These are phyloP conservation scores for Neophaeococcomyces aloes DNA, from an alignment of 2,329 filamentous ascomycete species.

Conservation along the genomic window DNA sequence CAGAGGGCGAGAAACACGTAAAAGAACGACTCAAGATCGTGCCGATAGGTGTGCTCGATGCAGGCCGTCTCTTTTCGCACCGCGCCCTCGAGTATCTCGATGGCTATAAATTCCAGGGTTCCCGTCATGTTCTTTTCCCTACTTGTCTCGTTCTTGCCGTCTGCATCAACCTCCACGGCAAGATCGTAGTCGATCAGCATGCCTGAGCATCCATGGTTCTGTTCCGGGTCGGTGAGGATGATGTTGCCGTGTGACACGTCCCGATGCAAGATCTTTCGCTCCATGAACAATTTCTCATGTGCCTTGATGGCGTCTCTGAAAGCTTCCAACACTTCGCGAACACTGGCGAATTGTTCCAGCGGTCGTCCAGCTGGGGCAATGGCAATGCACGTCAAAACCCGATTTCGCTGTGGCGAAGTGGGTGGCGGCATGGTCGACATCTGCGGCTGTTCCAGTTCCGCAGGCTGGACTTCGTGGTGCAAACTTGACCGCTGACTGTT, in stretches of 20 bases:
- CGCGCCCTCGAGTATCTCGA: neutral
- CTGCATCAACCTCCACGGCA: slow-evolving; percentile 21
- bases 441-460: slow-evolving; percentile 2
- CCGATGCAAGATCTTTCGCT: slow-evolving; percentile 28
- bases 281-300: slow-evolving; percentile 29
- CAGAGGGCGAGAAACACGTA: slow-evolving; percentile 2
- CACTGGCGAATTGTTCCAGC: slow-evolving; percentile 23
- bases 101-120: neutral
- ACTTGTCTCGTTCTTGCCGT: neutral
- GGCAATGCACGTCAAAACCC: slow-evolving; percentile 25
- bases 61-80: too few species aligned
- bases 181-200: slow-evolving; percentile 30
- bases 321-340: slow-evolving; percentile 27
- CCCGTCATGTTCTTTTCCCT: neutral
- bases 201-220: slow-evolving; percentile 10
- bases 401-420: slow-evolving; percentile 21
- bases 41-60: slow-evolving; percentile 1
- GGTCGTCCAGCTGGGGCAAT: slow-evolving; percentile 24
- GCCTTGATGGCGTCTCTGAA: slow-evolving; percentile 29
- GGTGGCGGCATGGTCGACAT: slow-evolving; percentile 2
- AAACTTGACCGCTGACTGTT: slow-evolving; percentile 1
- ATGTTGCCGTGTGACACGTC: slow-evolving; percentile 33
- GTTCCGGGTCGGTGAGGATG: slow-evolving; percentile 25
- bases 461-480: neutral
- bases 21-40: neutral